Base-by-base conservation (phyloP, 2,329 filamentous ascomycete genomes). In the Exophiala aquamarina region DNA sequence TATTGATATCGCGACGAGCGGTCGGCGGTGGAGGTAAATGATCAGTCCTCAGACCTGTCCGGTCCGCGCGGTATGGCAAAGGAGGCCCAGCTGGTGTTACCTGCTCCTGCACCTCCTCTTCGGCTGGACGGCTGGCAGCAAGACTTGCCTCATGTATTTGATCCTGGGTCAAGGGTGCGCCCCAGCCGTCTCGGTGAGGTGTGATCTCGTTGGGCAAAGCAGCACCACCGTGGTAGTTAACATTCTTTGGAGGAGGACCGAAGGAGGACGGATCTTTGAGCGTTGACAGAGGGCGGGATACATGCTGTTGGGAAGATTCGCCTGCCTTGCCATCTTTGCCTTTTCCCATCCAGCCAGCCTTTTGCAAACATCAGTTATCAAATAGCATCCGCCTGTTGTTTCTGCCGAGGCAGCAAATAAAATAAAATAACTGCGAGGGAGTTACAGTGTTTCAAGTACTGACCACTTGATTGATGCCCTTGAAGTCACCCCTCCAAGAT, bases 201-300 rank as follows among this genome's bases (percentile, higher is more conserved):
- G 73, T 69, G 11, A 71, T 70, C 36, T 73, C 62, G 41, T 73
- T 71, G 21, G 70, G 65, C 11, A 73, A 60, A 3, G 73, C 68
- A 5, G 65, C 66, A 11, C 66, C 68, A 47, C 72, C 68, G 62
- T 77, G 69, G 55, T 74, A 76, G 40, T 73, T 71, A 47, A 72
- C 66, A 52, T 79, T 86, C 59, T 81, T 91, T 1, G 90, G 90
- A 19, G 90, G 90, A 18, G 89, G 88, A 2, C 81, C 89, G 63
- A 95, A 95, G 13, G 82, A 79, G 1, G 80, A 66, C 1, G 89
- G 90, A 63, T 95, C 89, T 63, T 82, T 83, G 21, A 95, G 76
- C 3, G 81, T 75, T 7, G 82, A 75, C 34, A 94, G 70, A 1
- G 90, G 89, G 13, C 76, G 74, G 5, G 79, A 76, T 42, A 76